phyloP scores from a whole-genome alignment of 441 rosid genomes.

The Adansonia grandidieri region DNA sequence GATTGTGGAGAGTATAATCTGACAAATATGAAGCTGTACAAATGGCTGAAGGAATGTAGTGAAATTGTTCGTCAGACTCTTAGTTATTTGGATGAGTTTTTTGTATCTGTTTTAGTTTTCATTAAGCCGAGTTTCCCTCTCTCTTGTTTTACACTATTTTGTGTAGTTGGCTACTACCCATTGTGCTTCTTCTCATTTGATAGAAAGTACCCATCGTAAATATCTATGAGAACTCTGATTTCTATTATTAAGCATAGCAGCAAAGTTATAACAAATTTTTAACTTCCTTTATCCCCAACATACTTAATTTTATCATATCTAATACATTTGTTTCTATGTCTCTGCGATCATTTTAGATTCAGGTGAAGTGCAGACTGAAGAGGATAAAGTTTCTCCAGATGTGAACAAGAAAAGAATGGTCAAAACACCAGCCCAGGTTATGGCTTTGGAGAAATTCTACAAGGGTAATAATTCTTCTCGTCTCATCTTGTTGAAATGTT shows the following conservation, averaged over 20 bases:
- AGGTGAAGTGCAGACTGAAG: constrained; percentile 58
- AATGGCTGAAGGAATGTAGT: background rate
- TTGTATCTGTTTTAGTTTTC: background rate
- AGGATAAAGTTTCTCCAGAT: constrained; percentile 58
- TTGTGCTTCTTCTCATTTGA: constrained; percentile 5
- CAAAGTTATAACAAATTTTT: background rate
- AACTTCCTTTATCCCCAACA: background rate
- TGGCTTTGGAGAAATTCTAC: constrained; percentile 73
- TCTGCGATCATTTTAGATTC: constrained; percentile 50
- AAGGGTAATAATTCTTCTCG: constrained; percentile 50
- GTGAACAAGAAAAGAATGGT: constrained; percentile 60
- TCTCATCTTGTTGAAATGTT: constrained; percentile 25
- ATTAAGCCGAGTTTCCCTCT: constrained; percentile 1
- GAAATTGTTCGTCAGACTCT: background rate
- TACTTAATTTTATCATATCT: background rate
- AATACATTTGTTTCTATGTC: constrained; percentile 14
- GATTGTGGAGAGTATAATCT: background rate
- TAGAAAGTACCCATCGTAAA: background rate
- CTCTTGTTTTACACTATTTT: background rate
- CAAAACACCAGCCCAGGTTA: constrained; percentile 77
- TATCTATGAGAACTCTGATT: background rate
- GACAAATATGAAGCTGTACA: background rate
- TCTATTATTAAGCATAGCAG: constrained; percentile 7
- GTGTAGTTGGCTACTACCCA: background rate
- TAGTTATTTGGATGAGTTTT: background rate